Evolutionary conservation across 2,329 filamentous ascomycete species (phyloP), one percentile per base, ranked within the genome.

Genomic region (Blumeria hordei): DNA sequence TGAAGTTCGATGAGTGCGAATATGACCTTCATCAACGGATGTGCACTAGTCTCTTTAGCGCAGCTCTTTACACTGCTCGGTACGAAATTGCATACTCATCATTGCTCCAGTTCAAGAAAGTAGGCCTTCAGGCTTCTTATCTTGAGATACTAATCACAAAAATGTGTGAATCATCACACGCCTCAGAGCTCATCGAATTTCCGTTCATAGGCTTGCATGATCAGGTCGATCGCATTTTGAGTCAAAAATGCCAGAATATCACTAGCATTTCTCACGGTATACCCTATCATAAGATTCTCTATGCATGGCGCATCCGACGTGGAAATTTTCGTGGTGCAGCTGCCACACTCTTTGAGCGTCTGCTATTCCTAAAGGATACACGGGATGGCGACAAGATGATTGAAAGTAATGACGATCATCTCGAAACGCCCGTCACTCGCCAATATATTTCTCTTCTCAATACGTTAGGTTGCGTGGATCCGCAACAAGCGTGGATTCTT

Each of bases 371-470:
- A 14, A 72, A 74, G 58, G 69, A 71, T 32, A 71, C 76, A 0
- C 76, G 77, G 28, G 75, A 80, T 59, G 77, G 75, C 3, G 76
- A 81, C 58, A 73, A 71, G 58, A 67, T 75, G n/a, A 61, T 69
- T 45, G 60, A 51, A 35, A 37, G 49, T n/a, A 12, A 59, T 11
- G 61, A 57, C n/a, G 78, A 81, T 58, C 71, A 72, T 3, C 69
- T 80, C 10, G 78, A 82, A 60, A 82, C 78, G 0, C 72, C 74
- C 0, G 74, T 85, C 35, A 80, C 82, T 50, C 78, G 84, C 61
- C 83, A 86, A 63, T 92, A 94, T 62, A 71, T 96, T n/a, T 75
- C 88, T 58, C 76, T 98, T 47, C 94, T 98, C 70, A 98, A 98
- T 66, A 82, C 87, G 0, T 72, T 98, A 58, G 86, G 84, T 60